These are phyloP conservation scores for Phytophthora pseudosyringae DNA, from an alignment of 352 stramenopile species.

Conservation along the genomic window DNA sequence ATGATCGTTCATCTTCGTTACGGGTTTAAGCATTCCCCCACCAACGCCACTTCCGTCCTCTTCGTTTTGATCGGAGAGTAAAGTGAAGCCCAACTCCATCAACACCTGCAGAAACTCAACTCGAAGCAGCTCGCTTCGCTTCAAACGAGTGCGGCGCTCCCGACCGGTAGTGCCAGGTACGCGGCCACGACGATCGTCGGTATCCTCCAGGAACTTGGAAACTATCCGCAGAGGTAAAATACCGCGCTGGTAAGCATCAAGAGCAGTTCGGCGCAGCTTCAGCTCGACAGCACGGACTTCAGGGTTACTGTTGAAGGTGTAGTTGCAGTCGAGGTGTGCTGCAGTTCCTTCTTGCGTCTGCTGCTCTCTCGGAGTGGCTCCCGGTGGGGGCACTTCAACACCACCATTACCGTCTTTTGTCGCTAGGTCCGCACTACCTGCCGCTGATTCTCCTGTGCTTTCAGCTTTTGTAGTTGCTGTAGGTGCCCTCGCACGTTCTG, in stretches of 20 bases:
- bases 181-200: constrained; percentile 27
- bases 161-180: constrained; percentile 12
- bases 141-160: constrained; percentile 11
- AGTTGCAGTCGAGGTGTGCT: constrained; percentile 68
- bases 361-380: background rate
- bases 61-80: constrained; percentile 58
- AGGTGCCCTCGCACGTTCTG: background rate
- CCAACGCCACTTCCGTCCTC: constrained; percentile 32
- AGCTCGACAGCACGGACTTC: constrained; percentile 85
- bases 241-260: constrained; percentile 73
- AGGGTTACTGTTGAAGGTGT: constrained; percentile 82
- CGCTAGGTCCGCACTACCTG: background rate
- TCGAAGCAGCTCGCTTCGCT: constrained; percentile 63
- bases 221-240: constrained; percentile 76
- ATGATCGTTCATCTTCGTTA: constrained; percentile 70
- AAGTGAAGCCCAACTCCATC: constrained; percentile 92
- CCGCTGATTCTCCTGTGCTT: background rate
- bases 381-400: background rate
- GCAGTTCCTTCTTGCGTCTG: background rate
- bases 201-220: constrained; percentile 70
- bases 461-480: constrained; percentile 6
- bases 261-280: constrained; percentile 78
- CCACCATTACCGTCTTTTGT: background rate
- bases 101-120: constrained; percentile 93
- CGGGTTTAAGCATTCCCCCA: constrained; percentile 14